phyloP scores from a whole-genome alignment of 2,329 filamentous ascomycete genomes.

The Fusarium austroafricanum region DNA sequence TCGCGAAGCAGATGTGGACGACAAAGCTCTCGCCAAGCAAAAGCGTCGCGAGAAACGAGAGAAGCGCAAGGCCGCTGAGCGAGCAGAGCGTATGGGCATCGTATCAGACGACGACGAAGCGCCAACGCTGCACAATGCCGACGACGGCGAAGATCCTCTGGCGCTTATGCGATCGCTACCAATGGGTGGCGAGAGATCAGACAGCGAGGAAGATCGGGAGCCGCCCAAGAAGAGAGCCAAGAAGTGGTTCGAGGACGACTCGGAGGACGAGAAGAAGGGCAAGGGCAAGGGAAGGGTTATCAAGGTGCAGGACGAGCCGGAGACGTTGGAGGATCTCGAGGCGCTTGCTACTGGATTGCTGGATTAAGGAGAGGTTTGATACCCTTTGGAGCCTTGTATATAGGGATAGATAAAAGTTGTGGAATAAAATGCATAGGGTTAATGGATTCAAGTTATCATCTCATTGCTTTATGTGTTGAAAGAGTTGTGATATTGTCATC shows the following conservation, averaged over 20 bases:
- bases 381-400: conserved; percentile 42
- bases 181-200: conserved; percentile 53
- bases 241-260: conserved; percentile 83
- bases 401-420: conserved; percentile 40
- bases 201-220: conserved; percentile 54
- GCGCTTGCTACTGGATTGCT: conserved; percentile 79
- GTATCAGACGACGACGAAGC: conserved; percentile 45
- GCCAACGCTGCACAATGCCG: conserved; percentile 51
- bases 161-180: conserved; percentile 70
- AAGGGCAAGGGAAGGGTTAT: conserved; percentile 65
- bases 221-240: conserved; percentile 69
- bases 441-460: neutral
- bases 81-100: conserved; percentile 51
- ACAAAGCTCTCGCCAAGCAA: conserved; percentile 83
- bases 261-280: conserved; percentile 62
- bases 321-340: conserved; percentile 83
- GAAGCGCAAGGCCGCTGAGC: conserved; percentile 76
- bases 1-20: conserved; percentile 78
- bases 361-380: conserved; percentile 53
- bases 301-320: conserved; percentile 74
- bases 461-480: neutral
- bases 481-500: neutral
- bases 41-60: conserved; percentile 82
- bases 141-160: conserved; percentile 54
- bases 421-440: conserved; percentile 18